Base-by-base conservation (phyloP, 495 filamentous ascomycete genomes). In the Aspergillus affinis region DNA sequence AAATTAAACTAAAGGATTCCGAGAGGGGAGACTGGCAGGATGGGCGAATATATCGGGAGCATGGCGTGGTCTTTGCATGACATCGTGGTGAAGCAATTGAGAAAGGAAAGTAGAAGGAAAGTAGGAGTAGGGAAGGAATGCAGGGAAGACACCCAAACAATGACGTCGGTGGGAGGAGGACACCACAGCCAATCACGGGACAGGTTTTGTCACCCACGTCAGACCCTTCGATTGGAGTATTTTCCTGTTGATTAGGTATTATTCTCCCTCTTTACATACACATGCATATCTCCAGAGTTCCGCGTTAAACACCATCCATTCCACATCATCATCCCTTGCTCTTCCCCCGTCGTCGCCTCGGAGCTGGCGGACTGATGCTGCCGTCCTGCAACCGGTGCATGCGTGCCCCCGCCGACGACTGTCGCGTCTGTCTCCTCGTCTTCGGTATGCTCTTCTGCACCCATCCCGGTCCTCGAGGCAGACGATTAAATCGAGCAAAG, bases 391-490 rank as follows among this genome's bases (percentile, higher is more conserved):
- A 41, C 9, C 53, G 63, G 55, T 61, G 66, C 13, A 64, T 50
- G 23, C 29, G 51, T 61, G 18, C 54, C 32, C n/a, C 48, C 13
- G 67, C 59, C 9, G 71, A 69, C 6, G 67, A 66, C 46, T 58
- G 57, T 9, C 65, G 61, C 10, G 71, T 64, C 41, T 57, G 61
- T 21, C 63, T 48, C 17, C 54, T 52, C 20, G 61, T 67, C 32
- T 12, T 5, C 15, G 59, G 60, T 9, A 63, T 49, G 49, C 62
- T 68, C 61, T 75, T 76, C 53, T 64, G 67, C 41, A 72, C 72
- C 77, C 70, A 79, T 15, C 73, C 76, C 8, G 66, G 62, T 1
- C 72, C 77, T 15, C 51, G 62, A 8, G 71, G 75, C 57, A 77
- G 65, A 20, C 57, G 61, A 21, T 66, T 59, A n/a, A 65, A 57